Evolutionary conservation across 2,329 filamentous ascomycete species (phyloP).

Genomic region (Verticillium isaacii): DNA sequence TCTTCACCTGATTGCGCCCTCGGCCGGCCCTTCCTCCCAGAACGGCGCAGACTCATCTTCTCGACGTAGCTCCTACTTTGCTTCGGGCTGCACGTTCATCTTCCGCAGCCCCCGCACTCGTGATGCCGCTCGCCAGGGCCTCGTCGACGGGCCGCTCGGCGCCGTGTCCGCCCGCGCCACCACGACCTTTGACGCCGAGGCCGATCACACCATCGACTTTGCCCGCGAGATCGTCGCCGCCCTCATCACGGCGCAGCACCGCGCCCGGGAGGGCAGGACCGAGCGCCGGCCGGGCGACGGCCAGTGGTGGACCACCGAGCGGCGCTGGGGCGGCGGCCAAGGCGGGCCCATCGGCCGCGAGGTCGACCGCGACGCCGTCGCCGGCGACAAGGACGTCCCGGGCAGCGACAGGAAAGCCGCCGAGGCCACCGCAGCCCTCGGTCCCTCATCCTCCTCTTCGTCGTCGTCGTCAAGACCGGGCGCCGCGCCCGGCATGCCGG

Average conservation of each 20-base stretch:
- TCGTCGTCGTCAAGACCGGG: slow-evolving; percentile 10
- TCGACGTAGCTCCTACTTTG: slow-evolving; percentile 47
- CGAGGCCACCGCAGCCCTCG: slow-evolving; percentile 8
- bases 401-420: slow-evolving; percentile 7
- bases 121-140: slow-evolving; percentile 52
- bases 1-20: slow-evolving; percentile 41
- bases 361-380: slow-evolving; percentile 41
- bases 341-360: slow-evolving; percentile 61
- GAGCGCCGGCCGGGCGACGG: slow-evolving; percentile 54
- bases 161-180: slow-evolving; percentile 54
- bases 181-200: slow-evolving; percentile 44
- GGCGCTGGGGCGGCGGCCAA: slow-evolving; percentile 58
- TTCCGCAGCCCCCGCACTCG: slow-evolving; percentile 57
- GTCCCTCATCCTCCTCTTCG: neutral
- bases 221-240: slow-evolving; percentile 56
- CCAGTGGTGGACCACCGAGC: slow-evolving; percentile 57
- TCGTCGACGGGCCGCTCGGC: slow-evolving; percentile 58
- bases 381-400: slow-evolving; percentile 38
- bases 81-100: slow-evolving; percentile 55
- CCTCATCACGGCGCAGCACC: slow-evolving; percentile 59
- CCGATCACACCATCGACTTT: slow-evolving; percentile 59
- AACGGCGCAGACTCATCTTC: neutral
- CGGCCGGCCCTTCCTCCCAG: slow-evolving; percentile 8
- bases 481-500: slow-evolving; percentile 13
- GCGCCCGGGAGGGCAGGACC: slow-evolving; percentile 49